These are phyloP conservation scores for Candida sonorensis DNA, from an alignment of 805 yeast species.

Conservation along the genomic window DNA sequence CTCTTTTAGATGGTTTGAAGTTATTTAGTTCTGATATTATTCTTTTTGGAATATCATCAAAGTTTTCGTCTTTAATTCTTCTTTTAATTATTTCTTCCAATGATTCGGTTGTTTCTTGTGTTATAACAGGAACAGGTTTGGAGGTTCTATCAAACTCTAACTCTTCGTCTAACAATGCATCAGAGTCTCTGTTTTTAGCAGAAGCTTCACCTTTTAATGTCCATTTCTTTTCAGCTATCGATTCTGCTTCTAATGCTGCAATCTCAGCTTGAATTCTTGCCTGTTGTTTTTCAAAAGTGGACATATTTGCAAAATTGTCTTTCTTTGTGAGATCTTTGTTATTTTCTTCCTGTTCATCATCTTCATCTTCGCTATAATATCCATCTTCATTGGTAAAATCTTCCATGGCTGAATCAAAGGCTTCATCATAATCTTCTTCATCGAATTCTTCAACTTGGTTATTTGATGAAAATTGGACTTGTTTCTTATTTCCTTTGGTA, in stretches of 20 bases:
- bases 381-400: conserved; percentile 47
- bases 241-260: conserved; percentile 71
- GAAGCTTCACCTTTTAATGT: conserved; percentile 88
- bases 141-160: conserved; percentile 89
- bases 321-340: conserved; percentile 26
- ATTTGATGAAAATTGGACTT: conserved; percentile 15
- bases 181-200: conserved; percentile 74
- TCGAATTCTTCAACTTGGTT: conserved; percentile 38
- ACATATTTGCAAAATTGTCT: conserved; percentile 33
- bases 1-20: conserved; percentile 44
- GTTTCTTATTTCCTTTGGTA: conserved; percentile 1
- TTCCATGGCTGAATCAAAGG: conserved; percentile 53
- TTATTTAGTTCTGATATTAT: conserved; percentile 59
- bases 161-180: conserved; percentile 75
- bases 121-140: conserved; percentile 93
- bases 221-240: conserved; percentile 90
- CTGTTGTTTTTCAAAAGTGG: conserved; percentile 83
- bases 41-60: conserved; percentile 80
- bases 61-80: conserved; percentile 66
- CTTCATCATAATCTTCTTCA: conserved; percentile 57
- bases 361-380: conserved; percentile 30
- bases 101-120: conserved; percentile 79
- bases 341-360: conserved; percentile 26
- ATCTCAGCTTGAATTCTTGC: conserved; percentile 70
- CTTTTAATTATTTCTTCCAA: conserved; percentile 84